These are phyloP conservation scores for Penicillium crystallinum DNA, from an alignment of 495 filamentous ascomycete species.

Conservation along the genomic window DNA sequence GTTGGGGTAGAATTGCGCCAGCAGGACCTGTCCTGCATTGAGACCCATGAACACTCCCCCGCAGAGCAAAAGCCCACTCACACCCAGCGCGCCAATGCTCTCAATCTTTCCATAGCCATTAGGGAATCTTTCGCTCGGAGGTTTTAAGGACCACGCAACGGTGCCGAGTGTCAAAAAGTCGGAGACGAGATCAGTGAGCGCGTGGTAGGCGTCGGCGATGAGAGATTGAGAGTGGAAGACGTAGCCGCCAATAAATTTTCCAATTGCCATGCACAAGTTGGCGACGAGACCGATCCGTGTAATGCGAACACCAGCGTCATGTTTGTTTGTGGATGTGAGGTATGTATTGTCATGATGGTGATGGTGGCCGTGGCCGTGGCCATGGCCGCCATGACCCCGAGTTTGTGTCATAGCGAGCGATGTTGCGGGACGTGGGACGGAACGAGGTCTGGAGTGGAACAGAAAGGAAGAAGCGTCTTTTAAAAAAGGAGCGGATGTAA, in stretches of 20 bases:
- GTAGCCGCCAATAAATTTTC: constrained; percentile 88
- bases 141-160: constrained; percentile 82
- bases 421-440: constrained; percentile 14
- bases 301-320: constrained; percentile 91
- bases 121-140: constrained; percentile 77
- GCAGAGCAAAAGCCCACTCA: constrained; percentile 79
- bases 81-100: constrained; percentile 86
- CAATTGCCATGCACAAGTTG: constrained; percentile 90
- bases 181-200: constrained; percentile 87
- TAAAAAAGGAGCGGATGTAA: constrained; percentile 20
- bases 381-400: constrained; percentile 29
- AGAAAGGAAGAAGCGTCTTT: constrained; percentile 10
- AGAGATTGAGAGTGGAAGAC: constrained; percentile 90
- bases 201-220: constrained; percentile 92
- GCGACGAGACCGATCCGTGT: constrained; percentile 87
- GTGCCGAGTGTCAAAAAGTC: constrained; percentile 91
- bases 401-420: constrained; percentile 36
- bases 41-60: constrained; percentile 90
- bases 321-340: constrained; percentile 80
- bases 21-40: constrained; percentile 67
- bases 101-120: constrained; percentile 96
- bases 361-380: constrained; percentile 41
- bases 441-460: constrained; percentile 23
- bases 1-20: constrained; percentile 76
- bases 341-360: constrained; percentile 85